Evolutionary conservation across 345 rosid species (phyloP).

Genomic region (Bruguiera gymnorhiza): DNA sequence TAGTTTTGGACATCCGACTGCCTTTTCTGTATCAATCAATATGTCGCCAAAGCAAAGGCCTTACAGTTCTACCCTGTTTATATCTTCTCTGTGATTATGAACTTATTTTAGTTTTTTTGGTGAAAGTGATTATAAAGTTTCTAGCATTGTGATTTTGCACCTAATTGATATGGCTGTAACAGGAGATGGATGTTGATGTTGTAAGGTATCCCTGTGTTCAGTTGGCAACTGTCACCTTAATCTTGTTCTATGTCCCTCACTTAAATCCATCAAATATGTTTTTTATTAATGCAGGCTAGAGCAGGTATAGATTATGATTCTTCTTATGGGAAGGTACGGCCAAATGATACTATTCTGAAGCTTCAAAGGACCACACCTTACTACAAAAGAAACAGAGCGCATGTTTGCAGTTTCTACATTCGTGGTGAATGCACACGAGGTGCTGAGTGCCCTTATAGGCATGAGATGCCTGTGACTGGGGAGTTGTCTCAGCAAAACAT

Average conservation of each 20-base stretch:
- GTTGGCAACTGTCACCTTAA: too few species aligned
- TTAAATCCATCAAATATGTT: background rate
- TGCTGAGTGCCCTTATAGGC: slow-evolving; percentile 91
- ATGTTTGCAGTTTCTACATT: slow-evolving; percentile 90
- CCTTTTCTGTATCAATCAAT: too few species aligned
- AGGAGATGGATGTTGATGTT: slow-evolving; percentile 2
- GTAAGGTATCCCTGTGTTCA: too few species aligned
- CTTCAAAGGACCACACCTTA: slow-evolving; percentile 93
- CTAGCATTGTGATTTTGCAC: too few species aligned
- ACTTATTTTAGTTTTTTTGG: too few species aligned
- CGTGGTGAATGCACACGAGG: slow-evolving; percentile 98
- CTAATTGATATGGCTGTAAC: too few species aligned
- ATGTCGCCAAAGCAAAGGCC: too few species aligned
- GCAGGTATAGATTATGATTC: slow-evolving; percentile 98
- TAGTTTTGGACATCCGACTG: too few species aligned
- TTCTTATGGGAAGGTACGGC: slow-evolving; percentile 76
- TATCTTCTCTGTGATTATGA: too few species aligned
- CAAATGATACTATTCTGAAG: slow-evolving; percentile 87
- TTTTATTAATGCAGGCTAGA: slow-evolving; percentile 57
- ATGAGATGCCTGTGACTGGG: slow-evolving; percentile 94
- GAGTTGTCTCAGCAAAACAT: slow-evolving; percentile 95
- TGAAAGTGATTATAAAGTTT: too few species aligned
- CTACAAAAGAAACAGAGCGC: slow-evolving; percentile 89
- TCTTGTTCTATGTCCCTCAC: too few species aligned
- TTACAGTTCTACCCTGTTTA: too few species aligned